Percentiles rank a stretch among this genome's conserved stretches.
Evolutionary conservation across 805 yeast genomes (phyloP).

Genomic region (Candida patagonica): DNA sequence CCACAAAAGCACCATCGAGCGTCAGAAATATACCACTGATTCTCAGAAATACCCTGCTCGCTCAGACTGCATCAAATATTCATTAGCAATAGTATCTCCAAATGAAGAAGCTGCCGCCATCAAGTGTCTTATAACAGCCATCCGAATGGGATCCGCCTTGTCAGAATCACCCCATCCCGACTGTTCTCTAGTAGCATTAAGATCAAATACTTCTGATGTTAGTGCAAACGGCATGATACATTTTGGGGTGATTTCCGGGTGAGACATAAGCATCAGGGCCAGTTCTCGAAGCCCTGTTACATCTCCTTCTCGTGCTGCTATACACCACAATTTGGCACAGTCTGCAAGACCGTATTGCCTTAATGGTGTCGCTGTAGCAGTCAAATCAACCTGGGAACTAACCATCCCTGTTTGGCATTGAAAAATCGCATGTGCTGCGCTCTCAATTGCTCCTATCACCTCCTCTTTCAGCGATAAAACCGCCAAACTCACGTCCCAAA

Average conservation of each 20-base stretch:
- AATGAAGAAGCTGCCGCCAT: conserved; percentile 20
- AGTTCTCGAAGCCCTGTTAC: conserved; percentile 21
- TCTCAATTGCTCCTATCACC: conserved; percentile 14
- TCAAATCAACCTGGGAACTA: conserved; percentile 9
- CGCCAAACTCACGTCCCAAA: conserved; percentile 30
- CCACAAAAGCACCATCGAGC: no score
- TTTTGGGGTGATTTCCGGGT: conserved; percentile 21
- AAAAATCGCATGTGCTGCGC: conserved; percentile 19
- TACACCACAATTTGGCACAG: conserved; percentile 22
- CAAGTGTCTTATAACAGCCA: conserved; percentile 25
- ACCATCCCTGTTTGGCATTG: conserved; percentile 18
- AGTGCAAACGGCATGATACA: conserved; percentile 19
- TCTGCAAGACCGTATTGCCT: conserved; percentile 16
- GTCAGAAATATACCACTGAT: no score
- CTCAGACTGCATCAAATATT: conserved; percentile 19
- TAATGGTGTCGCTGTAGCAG: conserved; percentile 1
- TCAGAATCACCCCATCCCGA: conserved; percentile 17
- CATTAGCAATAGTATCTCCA: conserved; percentile 23
- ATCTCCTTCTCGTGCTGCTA: conserved; percentile 24
- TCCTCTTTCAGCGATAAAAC: conserved; percentile 25
- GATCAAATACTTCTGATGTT: conserved; percentile 17
- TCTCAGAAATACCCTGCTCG: no score
- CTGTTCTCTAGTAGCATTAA: conserved; percentile 14
- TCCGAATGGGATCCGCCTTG: conserved; percentile 22
- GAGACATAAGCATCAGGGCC: conserved; percentile 23